Evolutionary conservation across 371 early-diverging fungal species (phyloP), one percentile per base, ranked within the genome.

Genomic region (Mortierella sp.): DNA sequence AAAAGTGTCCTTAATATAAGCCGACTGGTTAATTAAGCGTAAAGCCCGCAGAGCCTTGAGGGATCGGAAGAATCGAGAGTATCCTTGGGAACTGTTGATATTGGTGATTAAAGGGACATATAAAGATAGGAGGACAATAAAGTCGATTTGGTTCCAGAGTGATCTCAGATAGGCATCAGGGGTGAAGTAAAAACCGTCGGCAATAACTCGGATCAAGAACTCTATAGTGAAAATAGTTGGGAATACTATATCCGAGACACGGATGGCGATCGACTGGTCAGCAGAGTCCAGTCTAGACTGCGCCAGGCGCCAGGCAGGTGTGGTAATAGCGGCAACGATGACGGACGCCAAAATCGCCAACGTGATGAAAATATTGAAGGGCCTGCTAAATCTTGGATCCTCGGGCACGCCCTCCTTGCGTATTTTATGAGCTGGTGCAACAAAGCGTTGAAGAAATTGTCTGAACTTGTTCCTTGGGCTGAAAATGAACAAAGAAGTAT

Each of bases 71-170:
- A 86, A 87, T 28, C 91, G 87, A 32, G 89, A 88, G 8, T 88
- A 65, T 13, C 89, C 89, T 19, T 84, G 88, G 0, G 89, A 79
- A 4, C 84, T 70, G 10, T 86, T 80, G 58, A 87, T 76, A 10
- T 79, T 72, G 63, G 87, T 87, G 38, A 90, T 83, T 22, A 90
- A 84, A 0, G 89, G 88, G 59, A 88, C 84, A 65, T 88, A 90
- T 32, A 91, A 50, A 0, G 92, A 88, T 2, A 88, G 67, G 22
- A 92, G 79, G 8, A 93, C 92, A 75, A 92, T 84, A n/a, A 92
- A 83, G 76, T 94, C 93, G 45, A 92, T 80, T 19, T 85, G 38
- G 72, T 93, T 91, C 92, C 92, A 92, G 7, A 89, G 87, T 50
- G 90, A 87, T 38, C 85, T 65, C 53, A 93, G 64, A 68, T 92